phyloP scores from a whole-genome alignment of 2,329 filamentous ascomycete species.

The Aspergillus carbonarius region DNA sequence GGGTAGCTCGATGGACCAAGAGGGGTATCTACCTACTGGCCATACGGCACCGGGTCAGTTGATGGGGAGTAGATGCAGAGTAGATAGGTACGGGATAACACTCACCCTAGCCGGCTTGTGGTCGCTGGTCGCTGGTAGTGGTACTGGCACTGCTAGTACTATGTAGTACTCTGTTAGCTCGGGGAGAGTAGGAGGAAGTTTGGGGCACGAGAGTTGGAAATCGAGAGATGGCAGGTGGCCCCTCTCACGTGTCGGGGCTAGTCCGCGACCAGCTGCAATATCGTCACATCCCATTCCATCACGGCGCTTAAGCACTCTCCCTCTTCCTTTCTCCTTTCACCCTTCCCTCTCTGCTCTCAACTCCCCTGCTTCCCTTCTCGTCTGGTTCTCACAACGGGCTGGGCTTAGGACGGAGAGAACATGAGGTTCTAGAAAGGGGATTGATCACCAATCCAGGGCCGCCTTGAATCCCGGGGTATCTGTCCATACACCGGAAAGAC shows the following conservation, averaged over 20 bases:
- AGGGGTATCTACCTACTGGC: neutral
- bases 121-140: too few relatives aligned
- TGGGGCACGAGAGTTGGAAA: neutral
- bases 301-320: neutral
- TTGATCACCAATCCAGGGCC: too few relatives aligned
- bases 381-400: too few relatives aligned
- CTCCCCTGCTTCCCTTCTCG: neutral
- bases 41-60: neutral
- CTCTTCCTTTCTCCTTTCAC: neutral
- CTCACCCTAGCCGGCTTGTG: neutral
- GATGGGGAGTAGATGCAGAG: neutral
- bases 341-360: neutral
- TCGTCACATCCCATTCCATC: neutral
- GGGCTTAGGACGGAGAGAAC: too few relatives aligned
- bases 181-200: neutral
- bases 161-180: neutral
- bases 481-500: too few relatives aligned
- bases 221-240: neutral
- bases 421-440: too few relatives aligned
- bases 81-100: neutral
- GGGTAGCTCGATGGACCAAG: neutral
- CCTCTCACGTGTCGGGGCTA: neutral
- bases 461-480: too few relatives aligned
- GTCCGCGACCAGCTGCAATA: neutral
- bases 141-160: too few relatives aligned